These are phyloP conservation scores for Solanum corneliomulleri DNA, from an alignment of 257 asterid species.

Conservation along the genomic window DNA sequence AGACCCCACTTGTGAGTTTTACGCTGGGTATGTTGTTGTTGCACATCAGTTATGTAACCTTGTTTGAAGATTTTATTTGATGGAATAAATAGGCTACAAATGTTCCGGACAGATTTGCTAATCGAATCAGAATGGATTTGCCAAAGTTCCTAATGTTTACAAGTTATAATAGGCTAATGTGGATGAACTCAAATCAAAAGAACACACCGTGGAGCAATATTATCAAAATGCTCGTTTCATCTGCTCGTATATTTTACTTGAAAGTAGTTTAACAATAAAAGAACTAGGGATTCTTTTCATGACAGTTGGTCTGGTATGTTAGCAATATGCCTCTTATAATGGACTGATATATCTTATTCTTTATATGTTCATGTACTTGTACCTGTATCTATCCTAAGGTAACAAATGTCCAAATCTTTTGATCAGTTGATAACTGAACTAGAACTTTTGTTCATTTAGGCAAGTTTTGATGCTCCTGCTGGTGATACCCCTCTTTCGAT, in stretches of 20 bases:
- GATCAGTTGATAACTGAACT: not conserved
- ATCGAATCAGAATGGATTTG: not conserved
- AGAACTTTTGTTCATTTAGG: slow-evolving; percentile 19
- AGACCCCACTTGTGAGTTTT: not conserved
- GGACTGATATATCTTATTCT: not conserved
- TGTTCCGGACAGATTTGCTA: not conserved
- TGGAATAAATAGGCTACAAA: not conserved
- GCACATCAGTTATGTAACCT: not conserved
- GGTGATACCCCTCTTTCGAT: slow-evolving; percentile 63
- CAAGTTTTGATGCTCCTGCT: slow-evolving; percentile 54
- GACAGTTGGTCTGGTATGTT: not conserved
- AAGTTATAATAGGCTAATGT: not conserved
- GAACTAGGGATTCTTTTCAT: not conserved
- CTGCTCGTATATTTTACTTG: not conserved
- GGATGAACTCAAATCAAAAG: not conserved
- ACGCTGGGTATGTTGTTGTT: not conserved
- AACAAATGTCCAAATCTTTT: not conserved
- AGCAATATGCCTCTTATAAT: not conserved
- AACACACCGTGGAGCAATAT: not conserved
- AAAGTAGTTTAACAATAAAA: not conserved
- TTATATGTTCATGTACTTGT: not conserved
- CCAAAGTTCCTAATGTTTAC: not conserved
- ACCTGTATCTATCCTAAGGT: not conserved
- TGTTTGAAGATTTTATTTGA: not conserved
- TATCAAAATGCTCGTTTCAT: not conserved